Percentiles rank a stretch among this genome's conserved stretches.
Conservation (phyloP, 768 basidiomycete genomes). For the Kwoniella pini region DNA sequence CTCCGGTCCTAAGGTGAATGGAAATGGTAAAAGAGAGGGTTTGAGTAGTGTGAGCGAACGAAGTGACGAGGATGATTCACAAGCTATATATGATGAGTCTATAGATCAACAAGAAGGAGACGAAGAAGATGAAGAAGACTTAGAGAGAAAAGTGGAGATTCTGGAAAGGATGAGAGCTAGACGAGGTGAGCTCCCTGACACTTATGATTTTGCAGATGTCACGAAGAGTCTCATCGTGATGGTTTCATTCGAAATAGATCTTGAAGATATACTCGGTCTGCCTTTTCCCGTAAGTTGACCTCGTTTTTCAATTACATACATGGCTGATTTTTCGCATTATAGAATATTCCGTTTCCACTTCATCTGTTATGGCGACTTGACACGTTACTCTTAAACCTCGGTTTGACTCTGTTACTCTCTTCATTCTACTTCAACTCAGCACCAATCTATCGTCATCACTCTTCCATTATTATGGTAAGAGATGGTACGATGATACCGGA, state of each 20-base stretch:
- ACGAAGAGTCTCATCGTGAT: not conserved
- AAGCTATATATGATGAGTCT: slow-evolving; percentile 15
- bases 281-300: slow-evolving; percentile 48
- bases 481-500: slow-evolving; percentile 15
- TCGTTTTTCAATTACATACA: not conserved
- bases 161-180: slow-evolving; percentile 46
- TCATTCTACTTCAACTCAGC: slow-evolving; percentile 52
- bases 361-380: slow-evolving; percentile 53
- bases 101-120: slow-evolving; percentile 23
- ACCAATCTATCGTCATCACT: slow-evolving; percentile 44
- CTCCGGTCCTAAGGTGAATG: not conserved
- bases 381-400: slow-evolving; percentile 52
- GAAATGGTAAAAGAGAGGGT: slow-evolving; percentile 1
- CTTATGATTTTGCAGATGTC: not conserved
- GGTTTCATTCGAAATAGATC: slow-evolving; percentile 24
- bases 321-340: not conserved
- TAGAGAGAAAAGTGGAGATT: too few relatives aligned
- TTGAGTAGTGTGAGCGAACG: slow-evolving; percentile 20
- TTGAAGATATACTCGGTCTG: slow-evolving; percentile 50
- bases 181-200: slow-evolving; percentile 37
- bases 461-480: not conserved
- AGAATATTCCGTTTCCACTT: slow-evolving; percentile 52
- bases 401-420: slow-evolving; percentile 49
- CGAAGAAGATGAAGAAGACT: slow-evolving; percentile 29
- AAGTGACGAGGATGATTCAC: slow-evolving; percentile 15